A percentile compares a stretch with the other conserved stretches of the same genome.
phyloP scores from a whole-genome alignment of 768 basidiomycete genomes.

The Collybia mongolica region DNA sequence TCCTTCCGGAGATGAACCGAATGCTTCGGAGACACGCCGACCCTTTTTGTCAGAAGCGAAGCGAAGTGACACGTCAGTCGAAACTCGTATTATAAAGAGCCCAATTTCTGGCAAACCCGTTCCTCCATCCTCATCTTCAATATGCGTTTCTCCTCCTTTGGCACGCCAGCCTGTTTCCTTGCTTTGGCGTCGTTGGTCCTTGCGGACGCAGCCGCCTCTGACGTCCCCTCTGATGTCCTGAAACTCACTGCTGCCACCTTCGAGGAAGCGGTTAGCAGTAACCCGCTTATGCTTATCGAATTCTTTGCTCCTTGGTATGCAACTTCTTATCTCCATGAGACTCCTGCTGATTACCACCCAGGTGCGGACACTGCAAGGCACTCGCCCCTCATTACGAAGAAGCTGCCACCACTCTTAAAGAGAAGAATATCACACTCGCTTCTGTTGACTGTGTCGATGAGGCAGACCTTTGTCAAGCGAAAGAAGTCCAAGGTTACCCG shows the following conservation, averaged over 20 bases:
- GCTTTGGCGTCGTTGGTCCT: conserved; percentile 49
- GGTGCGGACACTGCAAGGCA: conserved; percentile 97
- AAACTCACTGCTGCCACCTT: conserved; percentile 72
- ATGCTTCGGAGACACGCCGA: background rate
- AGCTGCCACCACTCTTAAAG: conserved; percentile 91
- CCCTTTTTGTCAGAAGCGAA: conserved; percentile 14
- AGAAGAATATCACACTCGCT: conserved; percentile 85
- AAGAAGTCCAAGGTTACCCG: conserved; percentile 95
- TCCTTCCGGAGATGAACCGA: conserved; percentile 10
- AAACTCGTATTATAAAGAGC: conserved; percentile 25
- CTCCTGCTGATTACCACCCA: conserved; percentile 21
- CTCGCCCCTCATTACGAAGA: conserved; percentile 93
- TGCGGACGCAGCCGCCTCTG: conserved; percentile 59
- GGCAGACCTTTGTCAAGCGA: conserved; percentile 83
- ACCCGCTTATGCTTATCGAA: conserved; percentile 85
- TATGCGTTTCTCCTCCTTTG: conserved; percentile 67
- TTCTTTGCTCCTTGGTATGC: conserved; percentile 88
- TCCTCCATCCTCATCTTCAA: conserved; percentile 24
- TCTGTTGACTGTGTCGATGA: conserved; percentile 98
- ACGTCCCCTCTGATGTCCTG: conserved; percentile 76
- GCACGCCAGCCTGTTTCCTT: conserved; percentile 50
- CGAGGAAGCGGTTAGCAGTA: conserved; percentile 58
- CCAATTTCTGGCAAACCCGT: conserved; percentile 12
- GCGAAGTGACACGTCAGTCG: conserved; percentile 50
- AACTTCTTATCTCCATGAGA: background rate